Percentiles rank a stretch among this genome's conserved stretches.
Evolutionary conservation across 768 basidiomycete genomes (phyloP).

Genomic region (Termitomyces sp.): DNA sequence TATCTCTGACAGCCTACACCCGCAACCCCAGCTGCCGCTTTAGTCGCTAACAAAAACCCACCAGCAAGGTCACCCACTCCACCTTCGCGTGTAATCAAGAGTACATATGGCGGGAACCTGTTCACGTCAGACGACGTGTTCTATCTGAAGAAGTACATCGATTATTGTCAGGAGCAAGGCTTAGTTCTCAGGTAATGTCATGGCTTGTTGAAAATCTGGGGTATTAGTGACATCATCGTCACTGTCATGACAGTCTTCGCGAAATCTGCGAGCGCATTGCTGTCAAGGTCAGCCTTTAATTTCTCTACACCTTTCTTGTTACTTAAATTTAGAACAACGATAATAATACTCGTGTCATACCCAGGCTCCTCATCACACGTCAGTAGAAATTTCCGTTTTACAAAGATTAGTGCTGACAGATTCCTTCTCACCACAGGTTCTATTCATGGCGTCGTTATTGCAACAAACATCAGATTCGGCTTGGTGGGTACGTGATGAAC

Average conservation of each 20-base stretch:
- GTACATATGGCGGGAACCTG: slow-evolving; percentile 84
- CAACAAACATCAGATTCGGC: slow-evolving; percentile 89
- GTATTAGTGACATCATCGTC: neutral
- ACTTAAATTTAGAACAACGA: neutral
- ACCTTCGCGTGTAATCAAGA: slow-evolving; percentile 78
- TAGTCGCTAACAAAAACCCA: slow-evolving; percentile 65
- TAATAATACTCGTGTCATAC: neutral
- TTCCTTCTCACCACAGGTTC: slow-evolving; percentile 45
- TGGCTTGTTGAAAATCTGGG: neutral
- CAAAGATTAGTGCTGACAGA: neutral
- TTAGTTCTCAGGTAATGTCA: slow-evolving; percentile 61
- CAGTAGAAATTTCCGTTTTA: slow-evolving; percentile 19
- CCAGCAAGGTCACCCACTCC: slow-evolving; percentile 80
- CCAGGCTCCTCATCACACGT: slow-evolving; percentile 89
- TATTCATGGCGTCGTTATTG: slow-evolving; percentile 91
- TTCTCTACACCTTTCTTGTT: neutral
- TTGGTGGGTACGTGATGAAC: slow-evolving; percentile 81
- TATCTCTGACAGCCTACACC: slow-evolving; percentile 42
- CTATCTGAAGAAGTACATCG: slow-evolving; percentile 85
- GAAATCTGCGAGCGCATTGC: slow-evolving; percentile 89
- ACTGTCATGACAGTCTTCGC: slow-evolving; percentile 41
- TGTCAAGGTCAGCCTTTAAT: slow-evolving; percentile 50
- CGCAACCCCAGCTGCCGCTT: slow-evolving; percentile 58
- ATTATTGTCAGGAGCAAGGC: slow-evolving; percentile 87
- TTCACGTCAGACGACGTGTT: slow-evolving; percentile 81